Base-by-base conservation (phyloP, 192 early-diverging fungal species). In the Coemansia sp. region DNA sequence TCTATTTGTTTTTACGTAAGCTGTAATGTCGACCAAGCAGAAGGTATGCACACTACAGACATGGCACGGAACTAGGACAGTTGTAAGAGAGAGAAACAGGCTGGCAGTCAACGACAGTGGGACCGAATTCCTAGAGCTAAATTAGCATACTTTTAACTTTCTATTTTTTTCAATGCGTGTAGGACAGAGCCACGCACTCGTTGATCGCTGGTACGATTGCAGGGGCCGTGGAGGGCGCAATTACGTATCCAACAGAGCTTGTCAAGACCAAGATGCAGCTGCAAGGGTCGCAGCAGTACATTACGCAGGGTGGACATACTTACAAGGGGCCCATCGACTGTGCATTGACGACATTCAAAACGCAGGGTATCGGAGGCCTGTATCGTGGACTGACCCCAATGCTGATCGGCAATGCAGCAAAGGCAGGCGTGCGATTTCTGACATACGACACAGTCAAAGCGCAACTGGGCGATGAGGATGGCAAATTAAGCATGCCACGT, bases 191-290 rank as follows among this genome's bases (percentile, higher is more conserved):
- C 0, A 52, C 72, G 26, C 84, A 88, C 62, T 94, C 96, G 26
- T 70, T 98, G 47, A 26, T 87, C 1, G 92, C 94, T 1, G 96
- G 96, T 3, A 84, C 88, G 4, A 69, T 95, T 53, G 94, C 94
- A 10, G 96, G 96, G 23, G 92, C 88, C 3, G 84, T 98, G 53
- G 96, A 98, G 73, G 94, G 89, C 8, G 87, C 88, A 3, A 81
- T 88, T 7, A 98, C 96, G 22, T 98, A 98, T 68, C 96, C 96
- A 1, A 96, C 94, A 0, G 94, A 97, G 80, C 94, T 91, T 70
- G 87, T 96, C 61, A 98, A 98, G 68, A 98, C 96, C 7, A 93
- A 92, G 64, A 83, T 98, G 56, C 96, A 98, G 77, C 85, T 98
- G 10, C 93, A 95, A 50, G 83, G 84, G 8, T 73, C 77, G 23